Evolutionary conservation across 768 basidiomycete genomes (phyloP).

Genomic region (Phylloporus sp.): DNA sequence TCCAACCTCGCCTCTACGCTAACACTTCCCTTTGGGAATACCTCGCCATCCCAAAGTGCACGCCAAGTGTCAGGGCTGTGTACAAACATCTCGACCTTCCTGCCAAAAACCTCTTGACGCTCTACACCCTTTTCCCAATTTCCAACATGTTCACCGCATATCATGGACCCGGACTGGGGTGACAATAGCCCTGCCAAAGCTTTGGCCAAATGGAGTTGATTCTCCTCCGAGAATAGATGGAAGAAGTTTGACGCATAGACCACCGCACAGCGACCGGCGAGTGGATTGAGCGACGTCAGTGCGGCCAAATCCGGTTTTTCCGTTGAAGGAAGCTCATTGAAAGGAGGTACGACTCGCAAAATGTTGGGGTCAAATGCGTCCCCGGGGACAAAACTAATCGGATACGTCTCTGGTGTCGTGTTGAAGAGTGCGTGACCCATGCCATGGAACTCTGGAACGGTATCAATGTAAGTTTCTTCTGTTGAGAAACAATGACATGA

Average conservation of each 20-base stretch:
- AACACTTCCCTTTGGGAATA: conserved; percentile 26
- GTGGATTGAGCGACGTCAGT: conserved; percentile 43
- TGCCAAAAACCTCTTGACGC: not conserved
- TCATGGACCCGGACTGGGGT: conserved; percentile 27
- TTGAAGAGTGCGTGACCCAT: conserved; percentile 60
- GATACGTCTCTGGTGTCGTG: conserved; percentile 49
- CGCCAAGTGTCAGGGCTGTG: conserved; percentile 35
- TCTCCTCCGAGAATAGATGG: conserved; percentile 30
- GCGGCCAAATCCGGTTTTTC: conserved; percentile 28
- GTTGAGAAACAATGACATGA: not conserved
- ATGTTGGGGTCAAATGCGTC: conserved; percentile 48
- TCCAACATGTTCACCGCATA: conserved; percentile 29
- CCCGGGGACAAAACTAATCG: conserved; percentile 49
- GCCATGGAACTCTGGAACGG: conserved; percentile 48
- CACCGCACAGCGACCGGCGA: conserved; percentile 46
- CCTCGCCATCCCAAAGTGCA: conserved; percentile 36
- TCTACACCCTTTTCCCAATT: not conserved
- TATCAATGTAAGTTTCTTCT: not conserved
- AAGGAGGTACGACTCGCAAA: conserved; percentile 34
- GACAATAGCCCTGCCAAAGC: conserved; percentile 29
- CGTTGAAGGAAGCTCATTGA: conserved; percentile 22
- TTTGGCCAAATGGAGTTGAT: conserved; percentile 28
- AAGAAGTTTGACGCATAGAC: conserved; percentile 52
- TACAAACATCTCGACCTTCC: conserved; percentile 18
- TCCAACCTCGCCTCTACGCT: conserved; percentile 2